Base-by-base conservation (phyloP, 805 yeast species). In the Suhomyces faveliae region DNA sequence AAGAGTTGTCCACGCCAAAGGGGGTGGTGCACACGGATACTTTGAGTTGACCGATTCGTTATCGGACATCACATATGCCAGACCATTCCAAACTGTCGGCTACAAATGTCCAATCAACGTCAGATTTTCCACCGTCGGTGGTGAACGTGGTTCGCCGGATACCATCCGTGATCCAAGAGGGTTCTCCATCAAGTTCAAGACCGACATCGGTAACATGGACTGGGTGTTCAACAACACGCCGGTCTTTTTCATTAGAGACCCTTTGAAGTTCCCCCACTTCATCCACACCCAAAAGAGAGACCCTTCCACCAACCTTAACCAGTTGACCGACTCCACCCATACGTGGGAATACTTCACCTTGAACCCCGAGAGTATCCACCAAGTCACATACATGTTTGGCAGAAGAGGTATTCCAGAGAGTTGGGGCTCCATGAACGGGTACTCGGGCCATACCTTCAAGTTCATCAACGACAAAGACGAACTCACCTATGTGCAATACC, bases 1-100 rank as follows among this genome's bases (percentile, higher is more conserved):
- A 72, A 78, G 96, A 70, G 96, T 89, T 48, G 96, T 89, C 29
- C 96, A 89, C 63, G 96, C 96, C 46, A 89, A 89, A 66, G 96
- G 96, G 57, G 86, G 91, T 11, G 96, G 96, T 62, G 96, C 96
- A 8, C 87, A 76, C 64, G 96, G 96, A 55, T 79, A 76, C 55
- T 89, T 89, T 64, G 95, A 87, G 67, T 91, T 85, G 45, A 89
- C 96, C 10, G 92, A 89, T 21, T 51, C 55, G 20, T 47, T 51
- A 41, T 35, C 48, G 57, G 95, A 88, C 59, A 83, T 88, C 60
- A 71, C 88, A 8, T 92, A 87, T 63, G 83, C 94, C 43, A 80
- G 80, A 47, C 87, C 89, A 71, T 78, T 89, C 57, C 78, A 79
- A 54, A 72, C 79, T 40, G 76, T 86, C 47, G 97, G 97, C 57